phyloP scores from a whole-genome alignment of 192 early-diverging fungal genomes.

The Coemansia umbellata region DNA sequence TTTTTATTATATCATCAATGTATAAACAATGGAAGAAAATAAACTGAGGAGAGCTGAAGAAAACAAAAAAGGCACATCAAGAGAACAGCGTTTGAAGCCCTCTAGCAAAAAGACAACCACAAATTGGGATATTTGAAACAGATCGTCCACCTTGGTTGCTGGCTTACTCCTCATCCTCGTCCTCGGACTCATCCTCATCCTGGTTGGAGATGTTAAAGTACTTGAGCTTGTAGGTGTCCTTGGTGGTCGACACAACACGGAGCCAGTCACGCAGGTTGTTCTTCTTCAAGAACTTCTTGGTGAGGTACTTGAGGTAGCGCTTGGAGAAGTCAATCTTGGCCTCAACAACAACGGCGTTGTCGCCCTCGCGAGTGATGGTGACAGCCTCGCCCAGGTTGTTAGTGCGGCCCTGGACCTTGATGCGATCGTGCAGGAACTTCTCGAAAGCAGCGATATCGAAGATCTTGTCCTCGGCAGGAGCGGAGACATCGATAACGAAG shows the following conservation, averaged over 20 bases:
- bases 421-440: conserved; percentile 97
- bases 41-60: not conserved
- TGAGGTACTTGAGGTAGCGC: conserved; percentile 99
- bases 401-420: conserved; percentile 96
- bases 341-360: conserved; percentile 74
- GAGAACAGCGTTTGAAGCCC: not conserved
- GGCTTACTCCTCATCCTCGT: conserved; percentile 47
- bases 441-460: conserved; percentile 96
- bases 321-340: conserved; percentile 84
- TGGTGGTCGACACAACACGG: conserved; percentile 87
- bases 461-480: conserved; percentile 91
- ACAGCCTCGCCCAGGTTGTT: conserved; percentile 89
- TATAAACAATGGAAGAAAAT: not conserved
- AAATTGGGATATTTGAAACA: conserved; percentile 1
- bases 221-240: conserved; percentile 89
- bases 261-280: conserved; percentile 97
- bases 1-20: not conserved
- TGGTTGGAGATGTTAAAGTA: conserved; percentile 69
- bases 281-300: conserved; percentile 99
- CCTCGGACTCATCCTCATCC: conserved; percentile 28
- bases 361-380: conserved; percentile 72
- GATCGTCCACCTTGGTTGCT: no score
- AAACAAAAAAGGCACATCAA: not conserved
- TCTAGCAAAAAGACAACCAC: not conserved
- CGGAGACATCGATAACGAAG: conserved; percentile 92